Evolutionary conservation across 148 eudicot species (phyloP).

Genomic region (Arctostaphylos glauca): DNA sequence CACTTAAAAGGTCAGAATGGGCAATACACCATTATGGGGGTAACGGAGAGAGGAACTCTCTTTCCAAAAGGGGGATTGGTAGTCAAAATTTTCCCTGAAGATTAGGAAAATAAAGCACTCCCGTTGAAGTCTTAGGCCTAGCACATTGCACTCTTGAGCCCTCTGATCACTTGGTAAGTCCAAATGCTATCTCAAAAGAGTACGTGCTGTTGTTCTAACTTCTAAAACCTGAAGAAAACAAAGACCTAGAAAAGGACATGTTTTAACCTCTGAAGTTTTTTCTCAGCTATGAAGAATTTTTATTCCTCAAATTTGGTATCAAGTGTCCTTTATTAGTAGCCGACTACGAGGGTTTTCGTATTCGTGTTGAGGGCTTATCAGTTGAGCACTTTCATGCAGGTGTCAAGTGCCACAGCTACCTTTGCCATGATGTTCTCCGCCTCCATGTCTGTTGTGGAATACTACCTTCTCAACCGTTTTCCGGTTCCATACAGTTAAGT

Average conservation of each 20-base stretch:
- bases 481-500: slow-evolving; percentile 59
- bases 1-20: too few species aligned
- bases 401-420: slow-evolving; percentile 96
- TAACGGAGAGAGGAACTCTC: too few species aligned
- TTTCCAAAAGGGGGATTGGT: too few species aligned
- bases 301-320: not conserved
- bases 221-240: too few species aligned
- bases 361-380: not conserved
- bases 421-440: slow-evolving; percentile 95
- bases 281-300: not conserved
- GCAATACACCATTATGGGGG: too few species aligned
- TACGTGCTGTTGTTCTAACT: too few species aligned
- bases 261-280: not conserved
- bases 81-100: too few species aligned
- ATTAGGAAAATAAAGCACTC: too few species aligned
- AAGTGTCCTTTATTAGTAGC: not conserved
- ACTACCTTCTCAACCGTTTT: slow-evolving; percentile 88
- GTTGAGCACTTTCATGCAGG: slow-evolving; percentile 38
- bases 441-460: slow-evolving; percentile 91
- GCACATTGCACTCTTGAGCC: too few species aligned
- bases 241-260: not conserved
- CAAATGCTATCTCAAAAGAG: too few species aligned
- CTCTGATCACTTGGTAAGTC: too few species aligned
- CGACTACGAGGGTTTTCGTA: not conserved
- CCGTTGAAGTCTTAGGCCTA: too few species aligned